These are phyloP conservation scores for Lepidium aucheri DNA, from an alignment of 345 rosid genomes.

Conservation along the genomic window DNA sequence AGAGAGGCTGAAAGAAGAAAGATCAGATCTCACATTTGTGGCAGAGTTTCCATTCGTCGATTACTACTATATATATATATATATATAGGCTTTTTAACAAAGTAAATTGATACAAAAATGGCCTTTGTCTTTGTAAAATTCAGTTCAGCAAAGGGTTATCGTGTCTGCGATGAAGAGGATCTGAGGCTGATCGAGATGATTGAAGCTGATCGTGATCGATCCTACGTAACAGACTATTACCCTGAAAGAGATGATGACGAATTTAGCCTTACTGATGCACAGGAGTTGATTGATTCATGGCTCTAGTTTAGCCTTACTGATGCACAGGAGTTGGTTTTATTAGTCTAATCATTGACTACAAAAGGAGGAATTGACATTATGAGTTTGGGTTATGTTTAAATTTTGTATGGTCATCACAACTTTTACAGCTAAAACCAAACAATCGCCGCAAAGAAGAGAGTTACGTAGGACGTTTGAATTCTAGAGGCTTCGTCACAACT, in stretches of 20 bases:
- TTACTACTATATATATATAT: not conserved
- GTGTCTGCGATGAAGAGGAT: constrained; percentile 5
- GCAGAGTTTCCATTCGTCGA: constrained; percentile 53
- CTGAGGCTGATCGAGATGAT: constrained; percentile 22
- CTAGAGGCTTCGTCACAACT: constrained; percentile 7
- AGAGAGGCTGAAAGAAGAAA: constrained; percentile 59
- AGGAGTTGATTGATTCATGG: too few relatives aligned
- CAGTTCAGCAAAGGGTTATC: not conserved
- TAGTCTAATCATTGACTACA: too few relatives aligned
- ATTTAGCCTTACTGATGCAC: too few relatives aligned
- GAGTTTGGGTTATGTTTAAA: too few relatives aligned
- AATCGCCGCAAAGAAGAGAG: not conserved
- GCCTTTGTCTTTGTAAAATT: too few relatives aligned
- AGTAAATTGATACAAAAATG: too few relatives aligned
- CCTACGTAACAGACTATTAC: not conserved
- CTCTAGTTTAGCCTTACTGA: too few relatives aligned
- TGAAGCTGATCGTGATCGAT: constrained; percentile 1
- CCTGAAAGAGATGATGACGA: too few relatives aligned
- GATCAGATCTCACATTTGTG: constrained; percentile 58
- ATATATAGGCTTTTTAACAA: not conserved
- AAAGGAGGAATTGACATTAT: too few relatives aligned
- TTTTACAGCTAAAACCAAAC: too few relatives aligned
- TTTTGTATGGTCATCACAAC: too few relatives aligned
- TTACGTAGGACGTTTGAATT: constrained; percentile 8
- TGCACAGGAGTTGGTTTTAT: too few relatives aligned